Conservation (phyloP, 768 basidiomycete species). For the Pholiota conissans region DNA sequence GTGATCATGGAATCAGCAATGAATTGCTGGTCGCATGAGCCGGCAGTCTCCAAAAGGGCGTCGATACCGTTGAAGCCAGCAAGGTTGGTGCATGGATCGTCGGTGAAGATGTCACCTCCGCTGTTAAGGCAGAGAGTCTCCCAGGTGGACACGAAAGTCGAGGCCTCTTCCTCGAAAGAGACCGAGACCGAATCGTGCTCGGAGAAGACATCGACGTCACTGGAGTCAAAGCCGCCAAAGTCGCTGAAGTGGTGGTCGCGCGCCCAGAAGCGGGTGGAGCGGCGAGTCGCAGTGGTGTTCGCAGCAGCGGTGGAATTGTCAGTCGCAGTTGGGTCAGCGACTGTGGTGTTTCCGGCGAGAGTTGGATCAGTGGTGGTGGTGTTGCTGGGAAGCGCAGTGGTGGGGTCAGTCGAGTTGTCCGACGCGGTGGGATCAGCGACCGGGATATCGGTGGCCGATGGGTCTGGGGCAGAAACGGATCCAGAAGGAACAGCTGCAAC, state of each 20-base stretch:
- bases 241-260: constrained; percentile 8
- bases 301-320: constrained; percentile 14
- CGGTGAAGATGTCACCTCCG: constrained; percentile 40
- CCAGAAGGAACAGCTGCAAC: constrained; percentile 16
- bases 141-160: constrained; percentile 38
- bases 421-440: constrained; percentile 17
- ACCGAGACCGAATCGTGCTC: constrained; percentile 13
- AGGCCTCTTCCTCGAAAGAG: constrained; percentile 26
- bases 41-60: constrained; percentile 44
- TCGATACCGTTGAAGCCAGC: constrained; percentile 40
- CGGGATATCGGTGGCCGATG: constrained; percentile 18
- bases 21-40: constrained; percentile 49
- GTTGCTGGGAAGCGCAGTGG: constrained; percentile 9
- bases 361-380: constrained; percentile 14
- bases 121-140: constrained; percentile 43
- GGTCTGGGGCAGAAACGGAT: constrained; percentile 19
- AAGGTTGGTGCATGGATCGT: constrained; percentile 40
- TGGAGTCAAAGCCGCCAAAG: constrained; percentile 10
- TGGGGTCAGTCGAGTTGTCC: not conserved
- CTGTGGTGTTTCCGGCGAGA: constrained; percentile 12
- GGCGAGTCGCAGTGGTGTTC: constrained; percentile 14
- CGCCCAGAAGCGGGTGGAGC: constrained; percentile 20
- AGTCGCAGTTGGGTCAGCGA: constrained; percentile 1
- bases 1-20: constrained; percentile 51
- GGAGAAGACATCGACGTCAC: constrained; percentile 3